A percentile compares a stretch with the other conserved stretches of the same genome.
phyloP scores from a whole-genome alignment of 2,329 filamentous ascomycete genomes.

The Aspergillus sp. region DNA sequence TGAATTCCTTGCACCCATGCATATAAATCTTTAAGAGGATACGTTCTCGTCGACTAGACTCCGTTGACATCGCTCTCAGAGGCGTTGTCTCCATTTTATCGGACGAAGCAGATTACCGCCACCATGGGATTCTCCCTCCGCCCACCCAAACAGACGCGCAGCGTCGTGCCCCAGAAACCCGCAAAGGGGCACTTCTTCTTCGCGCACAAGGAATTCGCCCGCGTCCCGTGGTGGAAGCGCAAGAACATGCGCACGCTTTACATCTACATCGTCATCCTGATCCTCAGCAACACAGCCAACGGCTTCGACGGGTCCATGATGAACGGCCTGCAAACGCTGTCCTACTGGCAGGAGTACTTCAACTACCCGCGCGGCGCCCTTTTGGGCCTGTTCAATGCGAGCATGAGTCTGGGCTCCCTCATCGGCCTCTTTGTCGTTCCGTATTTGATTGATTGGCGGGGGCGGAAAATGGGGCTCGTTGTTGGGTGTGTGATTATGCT shows the following conservation, averaged over 20 bases:
- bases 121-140: neutral
- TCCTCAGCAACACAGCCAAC: slow-evolving; percentile 26
- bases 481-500: slow-evolving; percentile 26
- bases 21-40: too few relatives aligned
- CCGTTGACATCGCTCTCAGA: too few relatives aligned
- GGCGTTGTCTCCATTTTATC: too few relatives aligned
- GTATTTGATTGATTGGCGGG: slow-evolving; percentile 34
- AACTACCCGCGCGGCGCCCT: slow-evolving; percentile 45
- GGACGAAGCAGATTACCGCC: neutral
- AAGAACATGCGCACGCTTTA: slow-evolving; percentile 36
- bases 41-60: too few relatives aligned
- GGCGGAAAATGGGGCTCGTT: neutral
- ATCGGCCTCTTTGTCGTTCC: slow-evolving; percentile 38
- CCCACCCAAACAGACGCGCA: neutral
- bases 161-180: neutral
- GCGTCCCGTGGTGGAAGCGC: slow-evolving; percentile 33
- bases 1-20: too few relatives aligned
- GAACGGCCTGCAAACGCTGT: slow-evolving; percentile 52
- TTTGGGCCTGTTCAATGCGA: slow-evolving; percentile 37
- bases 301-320: slow-evolving; percentile 47
- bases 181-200: neutral
- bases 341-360: slow-evolving; percentile 50
- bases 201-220: neutral
- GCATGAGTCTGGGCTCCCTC: slow-evolving; percentile 49
- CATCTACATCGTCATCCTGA: slow-evolving; percentile 34